Evolutionary conservation across 2,329 filamentous ascomycete species (phyloP), one percentile per base, ranked within the genome.

Genomic region (Ophiosphaerella narmari): DNA sequence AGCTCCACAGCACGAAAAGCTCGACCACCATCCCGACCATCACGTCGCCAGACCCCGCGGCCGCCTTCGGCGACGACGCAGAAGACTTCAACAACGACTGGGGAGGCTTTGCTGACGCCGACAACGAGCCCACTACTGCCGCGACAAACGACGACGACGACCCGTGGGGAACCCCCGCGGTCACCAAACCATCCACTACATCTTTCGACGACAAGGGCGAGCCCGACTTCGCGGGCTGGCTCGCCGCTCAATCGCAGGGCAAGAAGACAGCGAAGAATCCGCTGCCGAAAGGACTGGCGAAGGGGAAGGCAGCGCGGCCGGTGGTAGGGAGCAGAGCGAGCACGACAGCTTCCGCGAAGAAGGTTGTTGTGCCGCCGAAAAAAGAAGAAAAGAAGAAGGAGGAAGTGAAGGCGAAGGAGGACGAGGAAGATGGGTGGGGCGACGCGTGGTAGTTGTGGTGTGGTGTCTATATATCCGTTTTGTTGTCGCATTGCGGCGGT

Each of bases 201-300:
- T 81, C 87, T 0, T 93, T 88, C 57, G 90, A 93, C 51, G 91
- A 96, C 61, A 86, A 89, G 23, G 86, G 87, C 2, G 93, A 99
- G 71, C 93, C 93, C 0, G 94, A 97, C 72, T 97, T 99, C 73
- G 93, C 91, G 5, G 92, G 91, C 5, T 97, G 94, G 92, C 75
- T 97, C 18, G 91, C 90, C 11, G 91, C 92, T 11, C 91, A 97
- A 70, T 85, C 88, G 5, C 82, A 87, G 55, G 84, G 88, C 55
- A 97, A 95, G 76, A 80, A 80, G 65, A 72, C 50, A 44, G 69
- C 48, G 1, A 82, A 81, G 62, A 94, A 89, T 59, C 77, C 87
- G 2, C 70, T 97, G 46, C 92, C 93, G 0, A 99, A 96, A 74
- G 93, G 93, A 0, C 71, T 97, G 23, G 76, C 79, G 1, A 96